A percentile compares a stretch with the other conserved stretches of the same genome.
Evolutionary conservation across 768 basidiomycete species (phyloP).

Genomic region (Suillus lakei): DNA sequence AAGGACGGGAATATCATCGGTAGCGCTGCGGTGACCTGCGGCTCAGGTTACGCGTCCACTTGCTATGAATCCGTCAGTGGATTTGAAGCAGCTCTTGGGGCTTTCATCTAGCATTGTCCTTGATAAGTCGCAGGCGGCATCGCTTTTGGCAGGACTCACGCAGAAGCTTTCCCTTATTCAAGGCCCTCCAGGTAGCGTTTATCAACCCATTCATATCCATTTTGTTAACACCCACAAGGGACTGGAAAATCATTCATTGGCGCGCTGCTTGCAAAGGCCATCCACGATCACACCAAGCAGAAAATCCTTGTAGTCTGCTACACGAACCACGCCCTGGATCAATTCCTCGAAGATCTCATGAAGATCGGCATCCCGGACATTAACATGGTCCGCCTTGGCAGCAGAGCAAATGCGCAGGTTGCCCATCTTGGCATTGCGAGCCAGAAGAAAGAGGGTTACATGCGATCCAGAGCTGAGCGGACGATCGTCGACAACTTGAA

Average conservation of each 20-base stretch:
- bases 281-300: slow-evolving; percentile 51
- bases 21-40: slow-evolving; percentile 12
- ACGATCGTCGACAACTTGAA: slow-evolving; percentile 46
- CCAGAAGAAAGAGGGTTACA: slow-evolving; percentile 18
- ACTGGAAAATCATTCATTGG: slow-evolving; percentile 81
- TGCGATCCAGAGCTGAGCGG: slow-evolving; percentile 42
- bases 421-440: slow-evolving; percentile 49
- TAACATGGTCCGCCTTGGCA: slow-evolving; percentile 60
- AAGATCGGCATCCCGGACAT: slow-evolving; percentile 56
- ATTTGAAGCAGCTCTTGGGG: slow-evolving; percentile 46
- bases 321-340: slow-evolving; percentile 77
- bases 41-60: slow-evolving; percentile 34
- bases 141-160: slow-evolving; percentile 56
- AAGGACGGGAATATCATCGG: slow-evolving; percentile 28
- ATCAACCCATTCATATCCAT: not conserved
- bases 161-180: slow-evolving; percentile 67
- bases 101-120: slow-evolving; percentile 48
- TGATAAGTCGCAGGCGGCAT: slow-evolving; percentile 52
- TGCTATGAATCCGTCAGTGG: slow-evolving; percentile 35
- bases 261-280: slow-evolving; percentile 62
- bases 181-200: slow-evolving; percentile 66
- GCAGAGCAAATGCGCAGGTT: slow-evolving; percentile 56
- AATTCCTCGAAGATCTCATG: slow-evolving; percentile 67
- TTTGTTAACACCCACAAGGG: slow-evolving; percentile 41
- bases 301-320: slow-evolving; percentile 73